Base-by-base conservation (phyloP, 257 asterid species). In the Nicotiana otophora region DNA sequence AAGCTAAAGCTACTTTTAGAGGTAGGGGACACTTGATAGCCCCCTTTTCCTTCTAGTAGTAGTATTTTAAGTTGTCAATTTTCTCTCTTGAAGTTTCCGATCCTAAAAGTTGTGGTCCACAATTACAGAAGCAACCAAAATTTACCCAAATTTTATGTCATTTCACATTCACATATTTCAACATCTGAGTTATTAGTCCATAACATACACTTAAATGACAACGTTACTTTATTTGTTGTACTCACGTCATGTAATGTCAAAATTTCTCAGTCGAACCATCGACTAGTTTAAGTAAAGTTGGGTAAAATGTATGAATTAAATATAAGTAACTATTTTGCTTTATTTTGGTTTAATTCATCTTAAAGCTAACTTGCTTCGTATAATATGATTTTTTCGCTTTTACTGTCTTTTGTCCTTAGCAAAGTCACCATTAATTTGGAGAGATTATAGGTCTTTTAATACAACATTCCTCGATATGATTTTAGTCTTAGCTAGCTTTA, bases 41-140 rank as follows among this genome's bases (percentile, higher is more conserved):
- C 10, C 23, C 16, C 28, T 75, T 75, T 42, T 51, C 26, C 28
- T 74, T 48, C 15, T 23, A 74, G 51, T 8, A 8, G 51, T 42
- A 42, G 2, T 42, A 8, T 42, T 74, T 48, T 3, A 51, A 5
- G 0, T 42, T 20, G 5, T 26, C 23, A 48, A 74, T 74, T 74
- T 26, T 17, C 42, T 74, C 63, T 74, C 80, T 48, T 48, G 80
- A 74, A 74, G 80, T 74, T 74, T 75, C 46, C 16, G 7, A 26
- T 75, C 42, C 63, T 51, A 75, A 26, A 72, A 15, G 23, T 75
- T 51, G 80, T 51, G 80, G 62, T 74, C 63, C 80, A 51, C 63
- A 51, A 26, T 15, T 51, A 51, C 26, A 74, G 9, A 48, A 48
- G 3, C 46, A 15, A 51, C 46, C 80, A 51, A 51, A 74, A 15